phyloP scores from a whole-genome alignment of 371 early-diverging fungal species.

The Haplosporangium sp. region DNA sequence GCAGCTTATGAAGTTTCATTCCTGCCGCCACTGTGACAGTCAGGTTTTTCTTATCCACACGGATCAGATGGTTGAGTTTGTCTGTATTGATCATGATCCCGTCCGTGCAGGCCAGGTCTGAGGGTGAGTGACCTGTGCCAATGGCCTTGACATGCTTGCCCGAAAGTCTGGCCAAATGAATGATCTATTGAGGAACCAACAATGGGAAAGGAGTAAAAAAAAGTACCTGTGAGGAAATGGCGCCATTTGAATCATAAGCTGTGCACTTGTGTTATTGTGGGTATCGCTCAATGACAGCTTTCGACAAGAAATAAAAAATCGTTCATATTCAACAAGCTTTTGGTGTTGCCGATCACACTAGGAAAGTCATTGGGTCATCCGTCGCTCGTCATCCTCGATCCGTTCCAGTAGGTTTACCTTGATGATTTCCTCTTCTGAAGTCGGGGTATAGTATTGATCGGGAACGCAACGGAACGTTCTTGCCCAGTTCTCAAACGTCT shows the following conservation, averaged over 20 bases:
- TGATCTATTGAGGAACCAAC: conserved; percentile 56
- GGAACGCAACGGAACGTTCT: conserved; percentile 75
- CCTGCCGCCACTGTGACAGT: conserved; percentile 80
- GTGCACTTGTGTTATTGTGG: too few species aligned
- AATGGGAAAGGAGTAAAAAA: too few species aligned
- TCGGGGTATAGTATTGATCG: conserved; percentile 70
- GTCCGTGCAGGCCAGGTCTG: conserved; percentile 80
- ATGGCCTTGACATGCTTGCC: conserved; percentile 71
- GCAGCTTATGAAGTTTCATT: conserved; percentile 73
- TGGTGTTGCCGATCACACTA: too few species aligned
- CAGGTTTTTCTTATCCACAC: conserved; percentile 59
- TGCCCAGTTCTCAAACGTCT: conserved; percentile 79
- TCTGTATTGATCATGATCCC: conserved; percentile 80
- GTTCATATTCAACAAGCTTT: neutral
- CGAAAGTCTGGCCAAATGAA: conserved; percentile 58
- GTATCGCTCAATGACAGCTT: too few species aligned
- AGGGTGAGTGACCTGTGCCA: conserved; percentile 87
- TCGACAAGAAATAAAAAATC: too few species aligned
- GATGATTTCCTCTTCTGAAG: conserved; percentile 70
- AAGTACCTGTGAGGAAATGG: neutral
- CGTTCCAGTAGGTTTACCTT: conserved; percentile 55
- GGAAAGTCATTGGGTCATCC: too few species aligned
- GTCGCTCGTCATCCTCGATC: too few species aligned
- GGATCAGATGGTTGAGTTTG: conserved; percentile 67
- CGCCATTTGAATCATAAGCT: neutral